Evolutionary conservation across 2,329 filamentous ascomycete genomes (phyloP), one percentile per base, ranked within the genome.

Genomic region (Xylaria multiplex): DNA sequence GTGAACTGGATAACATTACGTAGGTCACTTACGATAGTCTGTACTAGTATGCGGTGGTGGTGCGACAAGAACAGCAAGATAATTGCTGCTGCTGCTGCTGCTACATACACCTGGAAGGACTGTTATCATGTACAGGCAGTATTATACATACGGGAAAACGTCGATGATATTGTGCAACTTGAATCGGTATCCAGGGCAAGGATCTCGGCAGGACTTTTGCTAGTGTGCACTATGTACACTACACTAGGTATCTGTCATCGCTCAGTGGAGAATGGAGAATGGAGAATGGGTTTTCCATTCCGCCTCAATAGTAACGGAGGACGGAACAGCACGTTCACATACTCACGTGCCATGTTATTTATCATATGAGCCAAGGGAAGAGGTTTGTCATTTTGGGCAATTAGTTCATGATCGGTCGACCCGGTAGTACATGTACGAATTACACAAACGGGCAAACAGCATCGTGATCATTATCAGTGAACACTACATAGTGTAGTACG

Each of bases 141-240:
- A 19, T 19, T 19, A 19, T 19, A 48, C 16, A 37, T 52, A 42
- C 32, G 46, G 6, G 27, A 46, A 53, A 30, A 35, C 49, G 43
- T 49, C 30, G 50, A 56, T 54, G 45, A 63, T 59, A 59, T 45
- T 55, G 59, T 66, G 59, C 55, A 62, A 62, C 64, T 46, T 56
- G 42, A 45, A 59, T 62, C 54, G 64, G 59, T 55, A 59, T 66
- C 63, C 54, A 59, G 59, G 59, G 9, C 9, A 40, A 14, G 37
- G 37, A 14, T 66, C n/a, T 49, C 6, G 46, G 48, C 49, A 46
- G 62, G 54, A 43, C 59, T 43, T 57, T 40, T 53, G 30, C 30
- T 32, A 54, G 37, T 30, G 52, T 53, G 57, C 22, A 22, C 27
- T 45, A 16, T 19, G 19, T 19, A 19, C 19, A 19, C 19, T 19